Evolutionary conservation across 176 grass and related monocot species (phyloP), one percentile per base, ranked within the genome.

Genomic region (Guadua angustifolia): DNA sequence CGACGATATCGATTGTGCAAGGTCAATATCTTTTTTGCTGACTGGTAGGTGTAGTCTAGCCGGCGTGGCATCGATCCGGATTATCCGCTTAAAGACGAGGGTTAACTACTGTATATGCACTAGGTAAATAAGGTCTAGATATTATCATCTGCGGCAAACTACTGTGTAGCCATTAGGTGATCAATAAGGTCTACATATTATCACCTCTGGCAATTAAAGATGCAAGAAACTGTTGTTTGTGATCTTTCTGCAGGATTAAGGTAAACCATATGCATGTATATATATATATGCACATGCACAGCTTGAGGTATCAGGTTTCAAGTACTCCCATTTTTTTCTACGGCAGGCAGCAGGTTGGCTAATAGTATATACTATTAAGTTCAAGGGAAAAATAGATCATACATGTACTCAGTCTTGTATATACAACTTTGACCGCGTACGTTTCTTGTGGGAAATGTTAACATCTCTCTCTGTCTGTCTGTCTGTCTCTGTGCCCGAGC

Each of bases 401-500:
- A 32, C 5, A 15, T 15, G n/a, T 25, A 75, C 73, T 22, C 24
- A 42, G 39, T 42, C 39, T 7, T 42, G 29, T 56, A 56, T 56
- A 56, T 36, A 51, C 35, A 42, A 51, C 36, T 35, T 52, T 9
- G 55, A 77, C 75, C 38, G 67, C 32, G 19, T 89, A 68, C 76
- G 81, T 84, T 66, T 49, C 75, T 66, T n/a, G 21, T 11, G 11
- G 46, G 46, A 68, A 68, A 68, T 52, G 26, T 80, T 40, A 21
- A 21, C 22, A 1, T 39, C 84, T 35, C 6, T 15, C 70, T 26
- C 55, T 29, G 16, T 17, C 26, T 17, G 46, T 0, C 7, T 21
- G 12, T 33, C 9, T 81, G 18, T 33, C 56, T 21, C 74, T 78
- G 4, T 17, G 56, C 61, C 52, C 24, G 57, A 86, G 88, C 78